These are phyloP conservation scores for Cyberlindnera sargentensis DNA, from an alignment of 805 yeast species.

Conservation along the genomic window DNA sequence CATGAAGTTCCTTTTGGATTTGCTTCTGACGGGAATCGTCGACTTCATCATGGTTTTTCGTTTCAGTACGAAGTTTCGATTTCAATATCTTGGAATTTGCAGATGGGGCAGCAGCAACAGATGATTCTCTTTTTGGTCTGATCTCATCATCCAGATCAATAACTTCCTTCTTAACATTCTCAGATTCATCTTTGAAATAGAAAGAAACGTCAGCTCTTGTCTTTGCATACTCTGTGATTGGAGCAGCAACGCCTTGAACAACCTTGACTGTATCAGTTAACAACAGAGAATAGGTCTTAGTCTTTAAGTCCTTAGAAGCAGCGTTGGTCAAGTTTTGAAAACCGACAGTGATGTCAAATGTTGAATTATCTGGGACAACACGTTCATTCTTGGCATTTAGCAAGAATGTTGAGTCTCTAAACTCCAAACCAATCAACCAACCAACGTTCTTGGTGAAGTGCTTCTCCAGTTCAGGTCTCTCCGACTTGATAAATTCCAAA, in stretches of 20 bases:
- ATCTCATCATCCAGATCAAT: slow-evolving; percentile 34
- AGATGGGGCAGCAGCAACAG: slow-evolving; percentile 20
- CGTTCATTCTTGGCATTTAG: slow-evolving; percentile 70
- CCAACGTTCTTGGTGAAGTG: slow-evolving; percentile 77
- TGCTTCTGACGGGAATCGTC: slow-evolving; percentile 77
- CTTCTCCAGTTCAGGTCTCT: slow-evolving; percentile 57
- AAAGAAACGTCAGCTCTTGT: slow-evolving; percentile 70
- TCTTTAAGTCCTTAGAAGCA: slow-evolving; percentile 37
- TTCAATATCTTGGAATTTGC: slow-evolving; percentile 60
- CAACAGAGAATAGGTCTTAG: slow-evolving; percentile 60
- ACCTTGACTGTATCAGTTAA: slow-evolving; percentile 78
- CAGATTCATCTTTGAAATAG: slow-evolving; percentile 69
- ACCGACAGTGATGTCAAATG: slow-evolving; percentile 71
- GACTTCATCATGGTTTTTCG: slow-evolving; percentile 63
- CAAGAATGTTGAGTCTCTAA: slow-evolving; percentile 71
- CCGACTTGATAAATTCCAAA: slow-evolving; percentile 48
- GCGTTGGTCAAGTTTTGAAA: slow-evolving; percentile 54
- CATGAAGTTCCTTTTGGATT: slow-evolving; percentile 77
- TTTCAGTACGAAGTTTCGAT: slow-evolving; percentile 73
- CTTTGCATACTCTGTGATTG: slow-evolving; percentile 71
- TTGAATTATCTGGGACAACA: slow-evolving; percentile 60
- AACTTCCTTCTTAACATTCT: slow-evolving; percentile 30
- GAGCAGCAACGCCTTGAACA: slow-evolving; percentile 46
- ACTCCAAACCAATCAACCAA: slow-evolving; percentile 84
- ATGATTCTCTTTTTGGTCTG: slow-evolving; percentile 23